These are phyloP conservation scores for Salix viminalis DNA, from an alignment of 345 rosid genomes.

Conservation along the genomic window DNA sequence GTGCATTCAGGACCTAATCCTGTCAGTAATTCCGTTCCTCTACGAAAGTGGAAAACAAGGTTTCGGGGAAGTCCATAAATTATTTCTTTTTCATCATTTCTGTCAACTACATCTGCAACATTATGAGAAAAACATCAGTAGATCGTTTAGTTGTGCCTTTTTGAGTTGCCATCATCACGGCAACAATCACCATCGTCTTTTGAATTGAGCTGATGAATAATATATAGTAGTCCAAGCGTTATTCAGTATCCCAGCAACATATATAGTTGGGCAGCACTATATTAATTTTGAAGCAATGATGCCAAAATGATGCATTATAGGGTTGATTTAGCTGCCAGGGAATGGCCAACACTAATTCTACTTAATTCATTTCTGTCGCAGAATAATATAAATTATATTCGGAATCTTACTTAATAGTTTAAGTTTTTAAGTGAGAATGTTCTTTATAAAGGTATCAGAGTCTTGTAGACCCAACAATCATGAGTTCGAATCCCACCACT, in stretches of 20 bases:
- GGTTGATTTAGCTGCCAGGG: background rate
- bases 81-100: background rate
- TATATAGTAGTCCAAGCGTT: background rate
- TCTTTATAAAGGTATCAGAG: too few relatives aligned
- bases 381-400: too few relatives aligned
- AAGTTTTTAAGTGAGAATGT: too few relatives aligned
- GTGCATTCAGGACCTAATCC: constrained; percentile 39
- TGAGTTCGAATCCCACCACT: too few relatives aligned
- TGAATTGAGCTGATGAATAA: background rate
- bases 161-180: background rate
- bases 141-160: background rate
- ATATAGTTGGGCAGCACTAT: background rate
- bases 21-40: constrained; percentile 25
- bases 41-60: constrained; percentile 9
- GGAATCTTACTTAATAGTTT: too few relatives aligned
- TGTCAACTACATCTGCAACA: background rate
- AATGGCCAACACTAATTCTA: background rate
- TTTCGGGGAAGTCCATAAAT: background rate
- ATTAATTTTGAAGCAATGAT: background rate
- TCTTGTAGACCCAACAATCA: too few relatives aligned
- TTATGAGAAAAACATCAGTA: background rate
- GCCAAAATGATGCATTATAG: background rate
- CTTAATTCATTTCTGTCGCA: background rate
- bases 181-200: background rate
- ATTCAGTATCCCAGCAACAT: background rate